These are phyloP conservation scores for Plasmopara muralis DNA, from an alignment of 352 stramenopile genomes.

Conservation along the genomic window DNA sequence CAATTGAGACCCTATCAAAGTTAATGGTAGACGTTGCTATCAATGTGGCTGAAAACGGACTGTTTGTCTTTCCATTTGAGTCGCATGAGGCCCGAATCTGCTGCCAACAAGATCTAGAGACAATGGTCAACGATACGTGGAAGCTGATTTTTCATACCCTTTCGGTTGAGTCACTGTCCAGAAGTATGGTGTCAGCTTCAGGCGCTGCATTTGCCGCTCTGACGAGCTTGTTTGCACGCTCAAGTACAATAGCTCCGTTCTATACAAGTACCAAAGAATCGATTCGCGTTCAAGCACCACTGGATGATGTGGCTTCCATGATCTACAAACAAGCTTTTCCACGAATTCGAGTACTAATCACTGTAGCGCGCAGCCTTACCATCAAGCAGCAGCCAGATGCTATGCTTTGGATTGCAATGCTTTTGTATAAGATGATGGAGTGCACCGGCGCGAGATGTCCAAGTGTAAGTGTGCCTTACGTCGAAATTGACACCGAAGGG, in stretches of 20 bases:
- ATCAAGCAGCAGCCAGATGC: slow-evolving; percentile 59
- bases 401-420: slow-evolving; percentile 57
- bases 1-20: slow-evolving; percentile 51
- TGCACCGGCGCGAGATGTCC: slow-evolving; percentile 55
- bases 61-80: slow-evolving; percentile 75
- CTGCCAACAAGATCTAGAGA: slow-evolving; percentile 76
- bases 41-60: slow-evolving; percentile 42
- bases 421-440: slow-evolving; percentile 84
- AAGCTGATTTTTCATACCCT: slow-evolving; percentile 75
- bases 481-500: slow-evolving; percentile 55
- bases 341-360: slow-evolving; percentile 40
- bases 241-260: slow-evolving; percentile 29
- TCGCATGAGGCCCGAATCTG: slow-evolving; percentile 75
- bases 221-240: slow-evolving; percentile 50
- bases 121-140: slow-evolving; percentile 69
- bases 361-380: slow-evolving; percentile 37
- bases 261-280: slow-evolving; percentile 22
- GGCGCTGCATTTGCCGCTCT: slow-evolving; percentile 53
- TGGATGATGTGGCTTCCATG: slow-evolving; percentile 57
- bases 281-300: slow-evolving; percentile 27
- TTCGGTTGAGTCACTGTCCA: slow-evolving; percentile 17
- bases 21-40: slow-evolving; percentile 46
- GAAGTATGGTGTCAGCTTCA: slow-evolving; percentile 17
- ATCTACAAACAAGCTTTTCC: slow-evolving; percentile 67
- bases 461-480: slow-evolving; percentile 55